Base-by-base conservation (phyloP, 2,329 filamentous ascomycete species). In the Colletotrichum eleusines region DNA sequence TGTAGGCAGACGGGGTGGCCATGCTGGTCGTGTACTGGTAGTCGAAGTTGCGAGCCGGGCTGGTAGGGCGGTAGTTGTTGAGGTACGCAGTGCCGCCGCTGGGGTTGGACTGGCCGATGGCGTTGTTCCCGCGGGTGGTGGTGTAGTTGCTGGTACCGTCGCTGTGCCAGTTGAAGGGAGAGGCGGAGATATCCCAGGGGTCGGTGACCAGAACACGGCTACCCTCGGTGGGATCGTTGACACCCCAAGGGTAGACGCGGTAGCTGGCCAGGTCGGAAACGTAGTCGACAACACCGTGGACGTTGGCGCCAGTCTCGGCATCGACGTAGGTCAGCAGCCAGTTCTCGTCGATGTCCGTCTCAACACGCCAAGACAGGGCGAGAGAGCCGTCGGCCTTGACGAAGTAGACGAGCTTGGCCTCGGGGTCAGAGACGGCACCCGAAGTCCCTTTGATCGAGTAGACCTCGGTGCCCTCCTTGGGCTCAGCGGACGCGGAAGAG, bases 301-400 rank as follows among this genome's bases (percentile, higher is more conserved):
- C 75, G 44, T 83, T 76, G 28, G 79, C 78, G 35, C 81, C 82
- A 50, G 80, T 79, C 8, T 77, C 76, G 7, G 85, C 85, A 68
- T 87, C 84, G 46, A 87, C 81, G 74, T 88, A 88, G 3, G 84
- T 83, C 44, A 87, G 76, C n/a, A 88, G 80, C 85, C 84, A 88
- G 76, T 87, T 84, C 71, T 82, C 81, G 18, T 80, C 72, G 57
- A 88, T 77, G 67, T 88, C 85, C 2, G 85, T 88, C 79, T 87
- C 85, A 14, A 88, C 78, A 75, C 85, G 81, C 86, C 86, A 88
- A 0, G 84, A 80, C 44, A 87, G 78, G 7, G 81, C 80, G 7
- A 88, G 78, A 3, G 75, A 77, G 51, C 81, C 82, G 38, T 85
- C 81, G 0, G 78, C 74, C 73, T 82, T 84, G 73, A 83, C 80